Percentiles rank a stretch among this genome's conserved stretches.
These are phyloP conservation scores for Plicaturopsis crispa DNA, from an alignment of 768 basidiomycete species.

Conservation along the genomic window DNA sequence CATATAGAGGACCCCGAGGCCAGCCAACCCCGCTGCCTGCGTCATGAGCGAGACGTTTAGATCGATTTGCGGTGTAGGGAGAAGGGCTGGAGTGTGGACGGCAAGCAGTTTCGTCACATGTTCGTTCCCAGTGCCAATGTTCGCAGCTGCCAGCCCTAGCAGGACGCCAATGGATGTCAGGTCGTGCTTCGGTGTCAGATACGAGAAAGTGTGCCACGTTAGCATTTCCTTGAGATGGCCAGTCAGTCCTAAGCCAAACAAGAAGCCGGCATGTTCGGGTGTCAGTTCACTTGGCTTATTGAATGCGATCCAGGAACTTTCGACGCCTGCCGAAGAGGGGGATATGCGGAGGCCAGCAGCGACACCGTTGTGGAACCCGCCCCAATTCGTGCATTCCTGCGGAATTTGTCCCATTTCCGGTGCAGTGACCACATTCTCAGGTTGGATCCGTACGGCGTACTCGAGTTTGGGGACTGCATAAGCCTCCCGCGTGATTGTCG, in stretches of 20 bases:
- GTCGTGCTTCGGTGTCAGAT: conserved; percentile 94
- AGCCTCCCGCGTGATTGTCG: conserved; percentile 68
- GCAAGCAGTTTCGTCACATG: conserved; percentile 89
- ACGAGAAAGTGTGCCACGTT: conserved; percentile 93
- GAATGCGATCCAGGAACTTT: conserved; percentile 94
- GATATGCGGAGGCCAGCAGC: conserved; percentile 85
- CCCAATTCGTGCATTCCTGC: conserved; percentile 75
- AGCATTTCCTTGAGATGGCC: conserved; percentile 87
- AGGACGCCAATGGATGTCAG: conserved; percentile 90
- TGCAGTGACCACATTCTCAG: conserved; percentile 53
- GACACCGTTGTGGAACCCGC: conserved; percentile 97
- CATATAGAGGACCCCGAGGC: conserved; percentile 84
- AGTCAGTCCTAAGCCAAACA: conserved; percentile 85
- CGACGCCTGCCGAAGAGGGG: conserved; percentile 64
- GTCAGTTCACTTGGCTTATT: conserved; percentile 89
- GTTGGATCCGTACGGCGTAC: conserved; percentile 66
- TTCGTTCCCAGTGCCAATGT: conserved; percentile 76
- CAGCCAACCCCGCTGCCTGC: conserved; percentile 82
- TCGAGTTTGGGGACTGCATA: conserved; percentile 78
- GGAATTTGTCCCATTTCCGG: conserved; percentile 71
- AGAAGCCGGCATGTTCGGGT: conserved; percentile 93
- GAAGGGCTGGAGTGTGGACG: conserved; percentile 87
- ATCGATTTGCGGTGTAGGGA: conserved; percentile 81
- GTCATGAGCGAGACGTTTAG: conserved; percentile 87
- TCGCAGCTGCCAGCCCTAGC: conserved; percentile 88